Conservation (phyloP, 495 filamentous ascomycete genomes). For the Astrothelium macrocarpum region DNA sequence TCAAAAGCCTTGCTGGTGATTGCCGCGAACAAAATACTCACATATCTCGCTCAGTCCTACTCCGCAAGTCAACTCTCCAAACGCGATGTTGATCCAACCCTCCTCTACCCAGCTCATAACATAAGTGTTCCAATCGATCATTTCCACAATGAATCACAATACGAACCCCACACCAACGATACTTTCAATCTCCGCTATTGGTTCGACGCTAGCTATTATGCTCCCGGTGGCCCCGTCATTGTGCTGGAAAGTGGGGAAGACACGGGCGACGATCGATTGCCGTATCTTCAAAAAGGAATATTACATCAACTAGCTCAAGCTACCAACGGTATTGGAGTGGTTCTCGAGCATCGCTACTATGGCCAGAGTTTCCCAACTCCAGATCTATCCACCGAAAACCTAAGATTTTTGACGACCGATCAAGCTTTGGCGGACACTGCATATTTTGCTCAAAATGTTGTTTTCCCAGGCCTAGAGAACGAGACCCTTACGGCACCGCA, state of each 20-base stretch:
- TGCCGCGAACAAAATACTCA: no score
- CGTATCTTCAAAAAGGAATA: constrained; percentile 62
- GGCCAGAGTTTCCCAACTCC: constrained; percentile 49
- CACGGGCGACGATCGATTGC: constrained; percentile 43
- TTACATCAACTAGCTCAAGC: constrained; percentile 50
- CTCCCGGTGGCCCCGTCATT: constrained; percentile 61
- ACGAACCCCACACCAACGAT: constrained; percentile 55
- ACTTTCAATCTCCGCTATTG: constrained; percentile 60
- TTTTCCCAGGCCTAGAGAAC: constrained; percentile 55
- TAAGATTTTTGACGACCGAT: constrained; percentile 67
- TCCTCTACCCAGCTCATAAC: constrained; percentile 49
- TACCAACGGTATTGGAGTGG: constrained; percentile 60
- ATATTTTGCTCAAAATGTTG: constrained; percentile 59
- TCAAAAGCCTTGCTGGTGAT: no score
- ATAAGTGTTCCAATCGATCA: constrained; percentile 63
- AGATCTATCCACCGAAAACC: constrained; percentile 51
- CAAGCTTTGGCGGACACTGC: constrained; percentile 63
- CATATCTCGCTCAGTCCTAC: not conserved
- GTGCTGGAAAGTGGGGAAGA: constrained; percentile 61
- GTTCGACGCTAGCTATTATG: constrained; percentile 59
- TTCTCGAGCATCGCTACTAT: constrained; percentile 70
- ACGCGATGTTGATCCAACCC: constrained; percentile 32
- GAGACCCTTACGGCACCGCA: constrained; percentile 46
- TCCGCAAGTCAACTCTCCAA: not conserved
- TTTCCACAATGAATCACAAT: constrained; percentile 60